phyloP scores from a whole-genome alignment of 2,329 filamentous ascomycete species.

The Colletotrichum cereale region DNA sequence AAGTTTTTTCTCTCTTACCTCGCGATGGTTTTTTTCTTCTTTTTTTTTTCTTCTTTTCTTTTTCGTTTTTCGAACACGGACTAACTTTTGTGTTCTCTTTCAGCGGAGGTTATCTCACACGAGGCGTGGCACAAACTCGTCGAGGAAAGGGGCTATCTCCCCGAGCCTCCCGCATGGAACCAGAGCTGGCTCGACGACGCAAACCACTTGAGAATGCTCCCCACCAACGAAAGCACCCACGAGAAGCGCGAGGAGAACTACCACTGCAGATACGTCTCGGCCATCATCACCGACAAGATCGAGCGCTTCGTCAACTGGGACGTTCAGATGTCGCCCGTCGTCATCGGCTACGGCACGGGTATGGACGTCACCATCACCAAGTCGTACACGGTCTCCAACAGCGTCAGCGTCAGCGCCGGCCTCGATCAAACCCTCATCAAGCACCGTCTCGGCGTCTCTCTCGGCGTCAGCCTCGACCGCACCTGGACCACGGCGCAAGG shows the following conservation, averaged over 20 bases:
- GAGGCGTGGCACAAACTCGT: constrained; percentile 21
- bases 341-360: constrained; percentile 33
- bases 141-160: background rate
- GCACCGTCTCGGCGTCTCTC: constrained; percentile 6
- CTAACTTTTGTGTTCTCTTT: background rate
- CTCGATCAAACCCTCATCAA: constrained; percentile 20
- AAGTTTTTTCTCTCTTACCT: too few relatives aligned
- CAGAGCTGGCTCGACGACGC: constrained; percentile 15
- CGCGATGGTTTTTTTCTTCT: too few relatives aligned
- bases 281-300: constrained; percentile 18
- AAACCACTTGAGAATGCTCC: background rate
- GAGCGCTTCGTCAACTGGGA: constrained; percentile 40
- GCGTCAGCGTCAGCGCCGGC: constrained; percentile 11
- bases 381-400: constrained; percentile 30
- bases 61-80: background rate
- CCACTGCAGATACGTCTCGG: constrained; percentile 27
- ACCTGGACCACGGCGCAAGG: constrained; percentile 32
- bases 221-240: background rate
- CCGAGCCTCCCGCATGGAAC: constrained; percentile 8
- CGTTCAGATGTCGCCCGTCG: constrained; percentile 38
- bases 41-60: too few relatives aligned
- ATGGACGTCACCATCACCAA: constrained; percentile 32
- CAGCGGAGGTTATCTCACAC: constrained; percentile 7
- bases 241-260: constrained; percentile 28
- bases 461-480: constrained; percentile 21